These are phyloP conservation scores for Moringa oleifera DNA, from an alignment of 345 rosid genomes.

Conservation along the genomic window DNA sequence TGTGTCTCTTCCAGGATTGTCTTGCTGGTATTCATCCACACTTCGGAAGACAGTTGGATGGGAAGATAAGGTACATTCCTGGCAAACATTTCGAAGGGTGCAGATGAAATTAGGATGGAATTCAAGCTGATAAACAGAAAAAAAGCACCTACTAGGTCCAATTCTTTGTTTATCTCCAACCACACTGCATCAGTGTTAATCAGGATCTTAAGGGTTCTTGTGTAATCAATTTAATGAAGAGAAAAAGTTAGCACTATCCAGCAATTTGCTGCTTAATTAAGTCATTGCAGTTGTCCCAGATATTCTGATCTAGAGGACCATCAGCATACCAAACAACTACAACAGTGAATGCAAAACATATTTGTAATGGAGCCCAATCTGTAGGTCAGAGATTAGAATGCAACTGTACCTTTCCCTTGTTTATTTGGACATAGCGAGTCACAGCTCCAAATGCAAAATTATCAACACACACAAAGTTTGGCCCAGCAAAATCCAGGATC, in stretches of 20 bases:
- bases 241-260: background rate
- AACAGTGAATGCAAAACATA: background rate
- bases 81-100: background rate
- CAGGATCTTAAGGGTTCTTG: too few species aligned
- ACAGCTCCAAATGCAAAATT: conserved; percentile 79
- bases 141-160: too few species aligned
- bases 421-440: conserved; percentile 70
- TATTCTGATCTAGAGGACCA: background rate
- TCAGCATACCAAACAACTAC: background rate
- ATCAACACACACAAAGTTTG: conserved; percentile 85
- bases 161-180: background rate
- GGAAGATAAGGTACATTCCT: conserved; percentile 42
- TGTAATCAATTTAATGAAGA: background rate
- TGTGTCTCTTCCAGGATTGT: conserved; percentile 28
- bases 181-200: background rate
- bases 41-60: conserved; percentile 25
- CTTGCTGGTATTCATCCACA: conserved; percentile 26
- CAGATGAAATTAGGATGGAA: background rate
- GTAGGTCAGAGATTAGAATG: background rate
- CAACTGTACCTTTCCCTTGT: conserved; percentile 51
- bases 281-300: too few species aligned
- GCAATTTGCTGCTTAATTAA: background rate
- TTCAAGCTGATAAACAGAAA: background rate
- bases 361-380: too few species aligned
- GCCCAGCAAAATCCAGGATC: conserved; percentile 90